A percentile compares a stretch with the other conserved stretches of the same genome.
Conservation (phyloP, 805 yeast species). For the Saccharomycopsis synnaedendra region DNA sequence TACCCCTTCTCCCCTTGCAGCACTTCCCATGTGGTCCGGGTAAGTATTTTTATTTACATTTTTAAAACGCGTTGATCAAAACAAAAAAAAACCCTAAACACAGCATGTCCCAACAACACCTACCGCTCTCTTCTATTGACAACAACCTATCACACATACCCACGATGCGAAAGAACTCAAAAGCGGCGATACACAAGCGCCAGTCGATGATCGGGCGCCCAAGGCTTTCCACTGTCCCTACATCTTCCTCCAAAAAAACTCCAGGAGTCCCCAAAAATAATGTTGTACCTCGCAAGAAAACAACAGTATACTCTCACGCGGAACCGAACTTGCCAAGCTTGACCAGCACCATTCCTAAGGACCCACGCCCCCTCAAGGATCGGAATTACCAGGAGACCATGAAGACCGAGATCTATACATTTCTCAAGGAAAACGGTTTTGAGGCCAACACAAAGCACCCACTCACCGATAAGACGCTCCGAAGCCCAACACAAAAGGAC, state of each 20-base stretch:
- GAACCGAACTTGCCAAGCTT: not conserved
- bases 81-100: too few relatives aligned
- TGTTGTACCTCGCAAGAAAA: not conserved
- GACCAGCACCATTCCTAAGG: conserved; percentile 23
- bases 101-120: not conserved
- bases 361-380: conserved; percentile 74
- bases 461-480: conserved; percentile 50
- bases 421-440: conserved; percentile 49
- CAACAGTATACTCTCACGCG: conserved; percentile 16
- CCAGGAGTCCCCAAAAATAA: not conserved
- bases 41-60: too few relatives aligned
- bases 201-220: conserved; percentile 15
- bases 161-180: not conserved
- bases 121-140: conserved; percentile 1
- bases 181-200: not conserved
- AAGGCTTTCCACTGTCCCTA: conserved; percentile 2
- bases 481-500: conserved; percentile 79
- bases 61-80: too few relatives aligned
- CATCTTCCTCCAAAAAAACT: not conserved
- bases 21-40: too few relatives aligned
- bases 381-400: conserved; percentile 51
- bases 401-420: conserved; percentile 59
- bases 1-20: too few relatives aligned
- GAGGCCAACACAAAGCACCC: conserved; percentile 68
- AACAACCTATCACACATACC: not conserved